Percentiles rank a stretch among this genome's conserved stretches.
phyloP scores from a whole-genome alignment of 257 asterid species.

The Ocimum tenuiflorum region DNA sequence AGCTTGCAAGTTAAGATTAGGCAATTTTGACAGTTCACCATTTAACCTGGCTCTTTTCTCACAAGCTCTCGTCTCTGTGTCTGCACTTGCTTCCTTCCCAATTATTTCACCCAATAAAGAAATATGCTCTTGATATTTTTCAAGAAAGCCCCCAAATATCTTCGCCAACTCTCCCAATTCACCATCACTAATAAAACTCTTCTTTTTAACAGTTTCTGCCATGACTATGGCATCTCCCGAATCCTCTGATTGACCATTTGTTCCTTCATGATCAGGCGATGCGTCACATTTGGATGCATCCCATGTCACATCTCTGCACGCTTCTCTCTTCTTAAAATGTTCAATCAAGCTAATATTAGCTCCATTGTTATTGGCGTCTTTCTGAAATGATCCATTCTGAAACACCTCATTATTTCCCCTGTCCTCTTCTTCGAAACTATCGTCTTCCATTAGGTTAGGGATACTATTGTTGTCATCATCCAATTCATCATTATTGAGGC shows the following conservation, averaged over 20 bases:
- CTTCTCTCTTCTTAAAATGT: conserved; percentile 3
- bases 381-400: not conserved
- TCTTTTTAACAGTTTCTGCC: not conserved
- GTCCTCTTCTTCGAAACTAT: conserved; percentile 14
- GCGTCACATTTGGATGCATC: not conserved
- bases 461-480: conserved; percentile 1
- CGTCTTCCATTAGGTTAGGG: conserved; percentile 13
- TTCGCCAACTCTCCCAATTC: conserved; percentile 15
- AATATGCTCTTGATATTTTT: conserved; percentile 21
- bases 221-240: not conserved
- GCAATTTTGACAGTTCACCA: conserved; percentile 16
- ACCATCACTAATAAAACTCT: not conserved
- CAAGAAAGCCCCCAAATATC: conserved; percentile 18
- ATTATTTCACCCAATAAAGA: conserved; percentile 18
- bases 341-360: not conserved
- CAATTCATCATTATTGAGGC: conserved; percentile 6
- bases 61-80: conserved; percentile 6
- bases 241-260: conserved; percentile 13
- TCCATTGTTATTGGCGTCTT: not conserved
- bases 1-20: conserved; percentile 20
- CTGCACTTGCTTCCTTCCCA: conserved; percentile 11
- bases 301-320: not conserved
- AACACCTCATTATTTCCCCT: not conserved
- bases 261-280: conserved; percentile 7
- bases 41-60: conserved; percentile 20